Base-by-base conservation (phyloP, 1,284 basidiomycete species). In the Gymnopus androsaceus region DNA sequence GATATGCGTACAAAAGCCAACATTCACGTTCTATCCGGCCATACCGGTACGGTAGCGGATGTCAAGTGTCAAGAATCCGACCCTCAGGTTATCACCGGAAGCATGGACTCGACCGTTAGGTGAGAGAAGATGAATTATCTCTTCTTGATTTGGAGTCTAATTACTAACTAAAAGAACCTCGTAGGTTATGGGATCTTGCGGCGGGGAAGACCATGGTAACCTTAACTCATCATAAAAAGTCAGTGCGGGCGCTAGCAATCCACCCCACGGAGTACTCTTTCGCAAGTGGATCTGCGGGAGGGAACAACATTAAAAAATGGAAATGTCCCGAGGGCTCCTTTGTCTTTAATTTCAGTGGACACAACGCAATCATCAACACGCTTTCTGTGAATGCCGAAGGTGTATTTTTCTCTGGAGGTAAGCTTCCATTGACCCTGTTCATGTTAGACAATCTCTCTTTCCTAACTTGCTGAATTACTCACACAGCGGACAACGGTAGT, bases 241-340 rank as follows among this genome's bases (percentile, higher is more conserved):
- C 91, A 12, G 95, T 99, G 1, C 87, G 96, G 55, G 87, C 95
- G 0, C 79, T 99, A 45, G 91, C 95, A 1, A 86, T 98, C 52
- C 95, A 98, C 68, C 96, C 96, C 1, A 94, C 92, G 8, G 95
- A 99, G 68, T 99, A 94, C 75, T 90, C 88, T 37, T 99, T 99
- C 66, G 96, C 94, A 5, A 91, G 91, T 1, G 96, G 92, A 40
- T 95, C 92, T 7, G 90, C 95, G 0, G 96, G 96, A 12, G 95
- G 94, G 0, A 97, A 97, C 77, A 98, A 98, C 72, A 97, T 99
- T 77, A 99, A 99, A 72, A 98, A 98, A 70, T 99, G 96, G 96
- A 95, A 96, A 67, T 98, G 93, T 66, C 96, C 96, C 11, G 94
- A 98, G 61, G 97, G 97, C 38, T 76, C 84, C 1, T 96, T 99